Evolutionary conservation across 345 rosid species (phyloP), one percentile per base, ranked within the genome.

Genomic region (Capsella bursapastoris): DNA sequence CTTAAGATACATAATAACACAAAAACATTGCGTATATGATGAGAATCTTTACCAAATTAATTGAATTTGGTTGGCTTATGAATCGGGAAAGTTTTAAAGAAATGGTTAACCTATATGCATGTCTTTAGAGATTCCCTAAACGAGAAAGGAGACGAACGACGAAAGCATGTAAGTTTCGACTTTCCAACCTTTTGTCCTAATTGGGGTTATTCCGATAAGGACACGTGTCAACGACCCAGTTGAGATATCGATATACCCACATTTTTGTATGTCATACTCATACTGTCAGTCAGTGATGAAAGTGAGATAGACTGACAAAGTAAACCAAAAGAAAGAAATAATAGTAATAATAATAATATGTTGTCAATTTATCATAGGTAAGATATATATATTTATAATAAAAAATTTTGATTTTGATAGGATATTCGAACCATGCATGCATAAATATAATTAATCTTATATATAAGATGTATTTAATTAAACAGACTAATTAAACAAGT

Each of bases 181-280:
- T 59, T 67, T 68, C 64, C 64, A 68, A 52, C 50, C 29, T 68
- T 61, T 68, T 60, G 74, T 52, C 69, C 29, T 68, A 75, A 68
- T 34, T 25, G 3, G 34, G 64, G 29, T 41, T 68, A 52, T 68
- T 45, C 41, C 25, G 74, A 68, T 61, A 61, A 68, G 79, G 50
- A 68, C 74, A 61, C 70, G 70, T 68, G 74, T 75, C 45, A 44
- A 1, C 1, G 12, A 12, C 22, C 60, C 22, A 44, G 12, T 32
- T 4, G 10, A 59, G 29, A 60, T 59, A 48, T 47, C 3, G 28
- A 27, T 49, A 50, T 49, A 50, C 75, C 31, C 68, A 60, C 68
- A 52, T 62, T 62, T 52, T 73, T 22, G 25, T 22, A 22, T 22
- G 25, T 22, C 25, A 22, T 8, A 8, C 11, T 22, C 22, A 22